These are phyloP conservation scores for Neofusicoccum sp. DNA, from an alignment of 2,329 filamentous ascomycete genomes.

Conservation along the genomic window DNA sequence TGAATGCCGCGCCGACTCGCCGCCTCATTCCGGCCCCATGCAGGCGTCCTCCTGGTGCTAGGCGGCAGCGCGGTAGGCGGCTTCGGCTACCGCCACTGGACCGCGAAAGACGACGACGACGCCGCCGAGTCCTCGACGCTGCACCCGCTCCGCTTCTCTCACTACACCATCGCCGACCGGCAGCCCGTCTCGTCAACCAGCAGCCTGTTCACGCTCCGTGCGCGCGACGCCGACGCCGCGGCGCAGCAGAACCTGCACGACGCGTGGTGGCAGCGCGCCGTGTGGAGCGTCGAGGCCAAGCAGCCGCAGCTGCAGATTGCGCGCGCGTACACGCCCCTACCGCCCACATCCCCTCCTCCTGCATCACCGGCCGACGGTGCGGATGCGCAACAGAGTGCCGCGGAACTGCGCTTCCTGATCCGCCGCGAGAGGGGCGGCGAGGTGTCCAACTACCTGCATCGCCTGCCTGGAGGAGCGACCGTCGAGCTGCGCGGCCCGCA, in stretches of 20 bases:
- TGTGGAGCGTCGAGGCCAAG: conserved; percentile 91
- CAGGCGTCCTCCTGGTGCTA: conserved; percentile 32
- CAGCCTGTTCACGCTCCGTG: conserved; percentile 66
- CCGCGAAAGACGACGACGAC: conserved; percentile 8
- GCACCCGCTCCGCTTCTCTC: conserved; percentile 61
- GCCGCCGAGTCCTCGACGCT: conserved; percentile 36
- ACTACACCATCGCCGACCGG: conserved; percentile 63
- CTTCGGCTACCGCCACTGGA: conserved; percentile 33
- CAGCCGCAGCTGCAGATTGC: conserved; percentile 93
- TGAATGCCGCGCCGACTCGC: conserved; percentile 14
- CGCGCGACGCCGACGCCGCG: conserved; percentile 27
- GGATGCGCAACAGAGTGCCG: neutral
- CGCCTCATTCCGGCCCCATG: conserved; percentile 26
- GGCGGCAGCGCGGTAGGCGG: conserved; percentile 34
- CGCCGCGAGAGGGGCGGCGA: conserved; percentile 78
- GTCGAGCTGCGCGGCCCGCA: conserved; percentile 80
- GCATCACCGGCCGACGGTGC: neutral
- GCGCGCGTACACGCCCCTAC: conserved; percentile 85
- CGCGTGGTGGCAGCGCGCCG: conserved; percentile 62
- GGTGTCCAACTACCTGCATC: conserved; percentile 77
- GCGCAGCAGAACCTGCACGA: conserved; percentile 26
- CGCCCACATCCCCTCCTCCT: conserved; percentile 44
- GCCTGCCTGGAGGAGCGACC: conserved; percentile 59
- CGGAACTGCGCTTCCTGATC: conserved; percentile 68
- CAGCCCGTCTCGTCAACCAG: conserved; percentile 65